Evolutionary conservation across 345 rosid species (phyloP).

Genomic region (Trapa incisa): DNA sequence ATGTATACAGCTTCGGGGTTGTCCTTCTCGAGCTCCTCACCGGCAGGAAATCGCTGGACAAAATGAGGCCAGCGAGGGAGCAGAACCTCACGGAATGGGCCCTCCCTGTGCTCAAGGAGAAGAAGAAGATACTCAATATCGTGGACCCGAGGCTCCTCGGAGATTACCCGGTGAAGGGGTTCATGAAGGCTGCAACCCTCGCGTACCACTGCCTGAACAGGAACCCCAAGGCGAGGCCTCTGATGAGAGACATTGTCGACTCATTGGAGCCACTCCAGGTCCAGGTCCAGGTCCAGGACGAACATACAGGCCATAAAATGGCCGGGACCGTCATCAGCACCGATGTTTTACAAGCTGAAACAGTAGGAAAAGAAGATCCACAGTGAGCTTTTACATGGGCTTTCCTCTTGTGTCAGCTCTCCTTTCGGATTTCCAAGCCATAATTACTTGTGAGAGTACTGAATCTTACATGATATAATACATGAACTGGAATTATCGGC

Average conservation of each 20-base stretch:
- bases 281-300: slow-evolving; percentile 43
- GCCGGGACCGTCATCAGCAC: slow-evolving; percentile 31
- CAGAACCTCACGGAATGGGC: slow-evolving; percentile 93
- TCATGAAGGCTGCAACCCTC: slow-evolving; percentile 90
- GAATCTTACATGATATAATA: not conserved
- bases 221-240: slow-evolving; percentile 89
- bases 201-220: slow-evolving; percentile 88
- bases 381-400: slow-evolving; percentile 8
- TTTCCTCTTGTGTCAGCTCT: slow-evolving; percentile 1
- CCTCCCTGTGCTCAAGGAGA: slow-evolving; percentile 73
- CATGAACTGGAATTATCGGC: not conserved
- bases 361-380: slow-evolving; percentile 21
- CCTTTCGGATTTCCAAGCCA: not conserved
- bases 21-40: slow-evolving; percentile 72
- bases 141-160: slow-evolving; percentile 66
- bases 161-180: slow-evolving; percentile 61
- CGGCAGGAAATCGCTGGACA: slow-evolving; percentile 79
- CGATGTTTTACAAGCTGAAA: slow-evolving; percentile 29
- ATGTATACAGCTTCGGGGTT: slow-evolving; percentile 80
- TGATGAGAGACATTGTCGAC: slow-evolving; percentile 94
- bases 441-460: not conserved
- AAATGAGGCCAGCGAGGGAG: slow-evolving; percentile 71
- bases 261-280: slow-evolving; percentile 86
- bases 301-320: slow-evolving; percentile 22
- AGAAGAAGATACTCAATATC: slow-evolving; percentile 64